A percentile compares a stretch with the other conserved stretches of the same genome.
Conservation (phyloP, 176 grass and related monocot genomes). For the Cymbopogon citratus region DNA sequence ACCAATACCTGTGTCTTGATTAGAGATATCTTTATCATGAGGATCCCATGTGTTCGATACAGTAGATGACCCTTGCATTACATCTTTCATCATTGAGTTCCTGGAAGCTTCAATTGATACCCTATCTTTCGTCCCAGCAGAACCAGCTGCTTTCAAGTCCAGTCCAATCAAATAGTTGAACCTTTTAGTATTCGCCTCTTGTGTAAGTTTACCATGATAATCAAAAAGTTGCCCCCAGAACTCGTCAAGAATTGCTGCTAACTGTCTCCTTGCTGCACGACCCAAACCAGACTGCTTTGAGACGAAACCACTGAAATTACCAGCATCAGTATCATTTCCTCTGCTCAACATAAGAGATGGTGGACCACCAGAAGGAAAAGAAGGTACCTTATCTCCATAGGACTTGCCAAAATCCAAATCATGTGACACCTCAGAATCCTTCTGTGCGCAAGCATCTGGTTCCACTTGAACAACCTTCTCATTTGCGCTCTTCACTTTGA, state of each 20-base stretch:
- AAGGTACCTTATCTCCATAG: not conserved
- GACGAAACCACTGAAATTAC: constrained; percentile 27
- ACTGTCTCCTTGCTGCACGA: constrained; percentile 56
- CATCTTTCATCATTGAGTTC: constrained; percentile 28
- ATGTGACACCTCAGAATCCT: constrained; percentile 30
- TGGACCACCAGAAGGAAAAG: constrained; percentile 22
- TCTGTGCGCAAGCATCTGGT: constrained; percentile 11
- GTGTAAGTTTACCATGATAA: constrained; percentile 60
- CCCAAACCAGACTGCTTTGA: constrained; percentile 60
- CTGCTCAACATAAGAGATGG: constrained; percentile 24
- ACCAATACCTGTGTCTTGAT: constrained; percentile 28
- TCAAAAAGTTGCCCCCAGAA: constrained; percentile 72
- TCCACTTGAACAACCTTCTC: constrained; percentile 29
- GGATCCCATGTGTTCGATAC: constrained; percentile 1
- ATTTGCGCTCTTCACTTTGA: not conserved
- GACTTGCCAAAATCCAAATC: constrained; percentile 28
- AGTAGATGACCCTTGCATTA: not conserved
- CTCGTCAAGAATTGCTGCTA: constrained; percentile 58
- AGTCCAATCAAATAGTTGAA: constrained; percentile 42
- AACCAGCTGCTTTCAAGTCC: constrained; percentile 28
- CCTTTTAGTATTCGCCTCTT: constrained; percentile 34
- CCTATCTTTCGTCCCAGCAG: constrained; percentile 30
- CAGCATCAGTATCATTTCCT: constrained; percentile 27
- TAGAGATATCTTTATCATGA: constrained; percentile 14
- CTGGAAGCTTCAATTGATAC: constrained; percentile 27